These are phyloP conservation scores for Blastocrithidia nonstop DNA, from an alignment of 208 protist species.

Conservation along the genomic window DNA sequence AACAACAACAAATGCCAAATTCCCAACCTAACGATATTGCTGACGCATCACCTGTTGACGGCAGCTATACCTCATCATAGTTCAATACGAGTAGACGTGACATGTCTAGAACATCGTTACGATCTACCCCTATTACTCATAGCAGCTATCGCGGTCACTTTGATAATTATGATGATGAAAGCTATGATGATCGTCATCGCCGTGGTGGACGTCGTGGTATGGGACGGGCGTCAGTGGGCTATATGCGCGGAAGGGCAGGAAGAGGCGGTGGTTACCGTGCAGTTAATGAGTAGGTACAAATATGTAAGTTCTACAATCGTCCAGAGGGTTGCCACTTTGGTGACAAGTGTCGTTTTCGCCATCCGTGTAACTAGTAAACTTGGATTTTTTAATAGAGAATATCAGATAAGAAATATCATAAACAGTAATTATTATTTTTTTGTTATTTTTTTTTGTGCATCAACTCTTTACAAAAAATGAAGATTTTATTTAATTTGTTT, in stretches of 20 bases:
- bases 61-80: slow-evolving; percentile 9
- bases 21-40: slow-evolving; percentile 5
- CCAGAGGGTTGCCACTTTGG: slow-evolving; percentile 25
- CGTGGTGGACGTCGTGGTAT: slow-evolving; percentile 9
- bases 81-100: slow-evolving; percentile 11
- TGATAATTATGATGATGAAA: slow-evolving; percentile 8
- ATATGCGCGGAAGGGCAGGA: slow-evolving; percentile 6
- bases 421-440: not conserved
- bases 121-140: not conserved
- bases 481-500: not conserved
- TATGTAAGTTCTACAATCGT: slow-evolving; percentile 17
- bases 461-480: not conserved
- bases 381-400: not conserved
- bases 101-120: not conserved
- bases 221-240: slow-evolving; percentile 1
- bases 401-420: not conserved
- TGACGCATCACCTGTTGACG: slow-evolving; percentile 10
- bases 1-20: slow-evolving; percentile 11
- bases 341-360: slow-evolving; percentile 18
- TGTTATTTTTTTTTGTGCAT: slow-evolving; percentile 1
- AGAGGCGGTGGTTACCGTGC: slow-evolving; percentile 3
- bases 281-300: slow-evolving; percentile 1
- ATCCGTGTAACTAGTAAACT: slow-evolving; percentile 9
- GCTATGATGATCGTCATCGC: slow-evolving; percentile 13
- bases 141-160: not conserved